Evolutionary conservation across 495 filamentous ascomycete species (phyloP).

Genomic region (Annulohypoxylon moriforme): DNA sequence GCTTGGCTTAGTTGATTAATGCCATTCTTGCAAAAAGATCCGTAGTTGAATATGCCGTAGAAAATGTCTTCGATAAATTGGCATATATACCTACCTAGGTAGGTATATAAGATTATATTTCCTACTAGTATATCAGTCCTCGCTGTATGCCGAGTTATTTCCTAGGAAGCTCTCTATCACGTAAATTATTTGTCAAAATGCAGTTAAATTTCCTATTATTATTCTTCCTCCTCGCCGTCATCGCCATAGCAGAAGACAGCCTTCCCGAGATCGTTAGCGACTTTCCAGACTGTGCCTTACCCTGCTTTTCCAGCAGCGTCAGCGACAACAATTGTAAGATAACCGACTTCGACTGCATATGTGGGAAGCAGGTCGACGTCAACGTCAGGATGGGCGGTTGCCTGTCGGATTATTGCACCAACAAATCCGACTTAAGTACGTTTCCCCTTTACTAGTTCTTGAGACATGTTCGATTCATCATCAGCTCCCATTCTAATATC

Average conservation of each 20-base stretch:
- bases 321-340: not conserved
- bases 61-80: not conserved
- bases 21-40: not conserved
- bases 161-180: not conserved
- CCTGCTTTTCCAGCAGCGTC: slow-evolving; percentile 4
- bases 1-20: not conserved
- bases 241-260: slow-evolving; percentile 10
- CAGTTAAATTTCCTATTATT: slow-evolving; percentile 18
- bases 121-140: not conserved
- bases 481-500: too few species aligned
- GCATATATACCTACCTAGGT: not conserved
- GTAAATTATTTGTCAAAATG: not conserved
- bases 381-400: not conserved
- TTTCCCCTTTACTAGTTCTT: not conserved
- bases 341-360: slow-evolving; percentile 19
- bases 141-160: not conserved
- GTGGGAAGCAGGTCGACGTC: not conserved
- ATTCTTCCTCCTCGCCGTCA: slow-evolving; percentile 11
- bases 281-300: slow-evolving; percentile 7
- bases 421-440: not conserved
- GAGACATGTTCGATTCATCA: too few species aligned
- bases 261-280: slow-evolving; percentile 9
- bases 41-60: not conserved
- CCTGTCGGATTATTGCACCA: not conserved
- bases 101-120: not conserved